A percentile compares a stretch with the other conserved stretches of the same genome.
Conservation (phyloP, 2,329 filamentous ascomycete genomes). For the Kalmusia sp. region DNA sequence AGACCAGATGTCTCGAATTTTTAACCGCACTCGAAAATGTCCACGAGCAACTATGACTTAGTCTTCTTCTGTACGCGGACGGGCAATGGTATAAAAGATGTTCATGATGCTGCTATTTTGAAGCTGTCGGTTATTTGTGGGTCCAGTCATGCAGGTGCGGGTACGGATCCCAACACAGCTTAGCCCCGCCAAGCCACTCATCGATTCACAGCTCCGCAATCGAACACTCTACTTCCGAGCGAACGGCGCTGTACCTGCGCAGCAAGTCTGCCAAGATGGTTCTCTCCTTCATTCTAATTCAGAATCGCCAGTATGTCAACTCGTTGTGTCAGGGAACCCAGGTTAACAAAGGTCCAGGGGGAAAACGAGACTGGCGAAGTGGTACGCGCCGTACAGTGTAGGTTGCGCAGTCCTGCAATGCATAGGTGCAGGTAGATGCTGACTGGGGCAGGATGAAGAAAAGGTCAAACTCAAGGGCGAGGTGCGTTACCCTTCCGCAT, state of each 20-base stretch:
- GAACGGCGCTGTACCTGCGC: conserved; percentile 2
- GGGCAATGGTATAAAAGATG: no score
- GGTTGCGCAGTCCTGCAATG: conserved; percentile 33
- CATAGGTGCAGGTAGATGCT: conserved; percentile 17
- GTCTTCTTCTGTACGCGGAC: no score
- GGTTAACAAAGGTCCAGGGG: conserved; percentile 65
- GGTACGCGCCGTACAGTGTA: conserved; percentile 95
- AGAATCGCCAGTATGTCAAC: conserved; percentile 76
- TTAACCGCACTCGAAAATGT: no score
- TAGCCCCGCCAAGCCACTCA: conserved; percentile 2
- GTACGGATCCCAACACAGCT: no score
- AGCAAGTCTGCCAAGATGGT: conserved; percentile 55
- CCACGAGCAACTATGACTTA: no score
- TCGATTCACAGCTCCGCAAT: neutral
- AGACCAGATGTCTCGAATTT: no score
- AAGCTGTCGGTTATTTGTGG: no score
- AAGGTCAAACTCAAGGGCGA: conserved; percentile 99
- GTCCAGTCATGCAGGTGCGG: no score
- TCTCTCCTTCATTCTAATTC: conserved; percentile 88
- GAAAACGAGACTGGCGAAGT: conserved; percentile 97
- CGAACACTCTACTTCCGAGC: neutral
- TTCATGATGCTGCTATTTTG: no score
- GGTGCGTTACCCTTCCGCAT: conserved; percentile 56
- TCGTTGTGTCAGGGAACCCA: neutral
- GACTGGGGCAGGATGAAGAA: conserved; percentile 76